Evolutionary conservation across 345 rosid species (phyloP), one percentile per base, ranked within the genome.

Genomic region (Eucalyptus cloeziana): DNA sequence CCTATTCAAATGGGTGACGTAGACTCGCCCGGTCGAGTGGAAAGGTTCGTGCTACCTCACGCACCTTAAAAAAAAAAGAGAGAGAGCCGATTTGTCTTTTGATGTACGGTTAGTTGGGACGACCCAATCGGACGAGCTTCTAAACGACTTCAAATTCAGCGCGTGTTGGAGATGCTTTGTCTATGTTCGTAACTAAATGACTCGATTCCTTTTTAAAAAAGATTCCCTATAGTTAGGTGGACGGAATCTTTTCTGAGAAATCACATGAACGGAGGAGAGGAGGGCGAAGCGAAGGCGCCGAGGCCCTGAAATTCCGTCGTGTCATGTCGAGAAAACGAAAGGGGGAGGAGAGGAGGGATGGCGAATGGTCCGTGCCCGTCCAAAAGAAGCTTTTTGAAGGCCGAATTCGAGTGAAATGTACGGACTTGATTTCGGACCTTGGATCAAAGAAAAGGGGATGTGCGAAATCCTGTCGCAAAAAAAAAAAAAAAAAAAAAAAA

Each of bases 401-500:
- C 30, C 11, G 12, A 21, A 21, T 71, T 37, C 30, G 27, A 76
- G 85, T 22, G 22, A 40, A 64, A 6, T 11, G 47, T 40, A 21
- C 27, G 47, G 83, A 37, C 3, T 19, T 6, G 83, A 43, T 76
- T 40, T 21, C 2, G 47, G 24, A 4, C 80, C 40, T n/a, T 71
- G 83, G 10, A 76, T 76, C 45, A 3, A 69, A 10, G 27, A 21
- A 37, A 40, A 22, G 7, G 33, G 11, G 25, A 24, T 24, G 4
- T 2, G 30, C 62, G 30, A 56, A 56, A 56, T 56, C 24, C 30
- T 24, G 62, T 52, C 56, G 5, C 21, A 2, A 50, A 50, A 50
- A 7, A 6, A 16, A 5, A 7, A 16, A 2, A 17, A 17, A 16
- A 6, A 12, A 49, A 49, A 49, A 2, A 11, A 3, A 1, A 45